phyloP scores from a whole-genome alignment of 148 eudicot genomes.

The Rhododendron henanense region DNA sequence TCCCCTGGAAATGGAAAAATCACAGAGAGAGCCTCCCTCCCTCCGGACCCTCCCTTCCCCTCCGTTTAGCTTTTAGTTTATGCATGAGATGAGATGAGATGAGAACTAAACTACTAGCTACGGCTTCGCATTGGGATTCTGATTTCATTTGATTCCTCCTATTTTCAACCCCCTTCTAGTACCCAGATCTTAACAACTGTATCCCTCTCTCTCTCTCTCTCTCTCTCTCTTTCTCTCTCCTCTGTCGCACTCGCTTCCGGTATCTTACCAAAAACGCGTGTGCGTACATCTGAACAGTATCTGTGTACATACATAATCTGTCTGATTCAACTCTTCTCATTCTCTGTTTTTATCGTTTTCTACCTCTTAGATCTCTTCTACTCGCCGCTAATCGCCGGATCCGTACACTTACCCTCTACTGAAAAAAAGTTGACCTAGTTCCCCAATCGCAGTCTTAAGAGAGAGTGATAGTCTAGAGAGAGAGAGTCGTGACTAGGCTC shows the following conservation, averaged over 20 bases:
- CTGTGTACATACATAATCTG: not conserved
- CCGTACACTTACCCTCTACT: not conserved
- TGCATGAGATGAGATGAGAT: not conserved
- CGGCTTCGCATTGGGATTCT: constrained; percentile 15
- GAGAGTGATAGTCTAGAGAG: not conserved
- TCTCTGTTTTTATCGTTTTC: constrained; percentile 32
- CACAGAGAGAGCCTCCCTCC: not conserved
- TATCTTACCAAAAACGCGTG: not conserved
- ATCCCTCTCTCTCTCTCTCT: constrained; percentile 7
- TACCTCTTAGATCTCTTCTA: constrained; percentile 16
- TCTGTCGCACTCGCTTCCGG: constrained; percentile 11
- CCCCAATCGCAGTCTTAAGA: no score
- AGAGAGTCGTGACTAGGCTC: constrained; percentile 2
- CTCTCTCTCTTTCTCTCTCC: constrained; percentile 6
- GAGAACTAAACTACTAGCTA: not conserved
- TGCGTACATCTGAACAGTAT: not conserved
- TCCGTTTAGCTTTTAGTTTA: not conserved
- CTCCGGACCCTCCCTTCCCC: not conserved
- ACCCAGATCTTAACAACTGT: constrained; percentile 8
- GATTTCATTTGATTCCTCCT: constrained; percentile 4
- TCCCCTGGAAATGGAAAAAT: not conserved
- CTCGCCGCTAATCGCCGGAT: constrained; percentile 12
- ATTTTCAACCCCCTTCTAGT: not conserved
- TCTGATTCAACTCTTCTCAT: constrained; percentile 21
- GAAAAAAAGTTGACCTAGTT: constrained; percentile 18